Percentiles rank a stretch among this genome's conserved stretches.
Evolutionary conservation across 768 basidiomycete species (phyloP).

Genomic region (Panaeolus papilionaceus): DNA sequence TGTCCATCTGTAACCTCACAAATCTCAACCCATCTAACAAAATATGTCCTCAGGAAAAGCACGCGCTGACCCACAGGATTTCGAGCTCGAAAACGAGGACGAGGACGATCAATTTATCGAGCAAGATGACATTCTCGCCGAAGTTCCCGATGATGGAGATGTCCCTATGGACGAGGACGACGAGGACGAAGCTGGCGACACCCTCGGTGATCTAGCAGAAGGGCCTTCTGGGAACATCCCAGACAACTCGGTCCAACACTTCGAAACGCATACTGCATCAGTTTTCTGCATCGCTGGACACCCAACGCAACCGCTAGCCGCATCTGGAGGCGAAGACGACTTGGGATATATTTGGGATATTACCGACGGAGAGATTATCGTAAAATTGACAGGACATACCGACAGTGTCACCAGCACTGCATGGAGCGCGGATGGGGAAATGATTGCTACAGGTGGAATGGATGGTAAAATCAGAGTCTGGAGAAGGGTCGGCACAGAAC

Average conservation of each 20-base stretch:
- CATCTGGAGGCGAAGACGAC: conserved; percentile 96
- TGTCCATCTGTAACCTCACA: neutral
- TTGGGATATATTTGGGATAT: conserved; percentile 93
- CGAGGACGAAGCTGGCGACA: conserved; percentile 48
- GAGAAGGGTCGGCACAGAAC: conserved; percentile 79
- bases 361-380: conserved; percentile 78
- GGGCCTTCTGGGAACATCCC: conserved; percentile 47
- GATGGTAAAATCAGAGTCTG: conserved; percentile 94
- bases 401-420: conserved; percentile 85
- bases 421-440: conserved; percentile 90
- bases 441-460: conserved; percentile 97
- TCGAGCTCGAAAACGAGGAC: conserved; percentile 53
- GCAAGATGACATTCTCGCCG: conserved; percentile 67
- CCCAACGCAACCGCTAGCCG: conserved; percentile 82
- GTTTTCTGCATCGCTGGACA: conserved; percentile 88
- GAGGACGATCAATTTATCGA: conserved; percentile 68
- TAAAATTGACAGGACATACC: conserved; percentile 88
- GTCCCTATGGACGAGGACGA: conserved; percentile 78
- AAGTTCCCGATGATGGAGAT: conserved; percentile 71
- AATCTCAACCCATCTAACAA: conserved; percentile 16
- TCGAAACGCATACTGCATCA: conserved; percentile 71
- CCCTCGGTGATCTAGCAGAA: conserved; percentile 48
- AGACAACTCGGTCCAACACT: conserved; percentile 74
- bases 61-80: conserved; percentile 34
- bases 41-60: conserved; percentile 42